Base-by-base conservation (phyloP, 306 rosid genomes). In the Malus orientalis region DNA sequence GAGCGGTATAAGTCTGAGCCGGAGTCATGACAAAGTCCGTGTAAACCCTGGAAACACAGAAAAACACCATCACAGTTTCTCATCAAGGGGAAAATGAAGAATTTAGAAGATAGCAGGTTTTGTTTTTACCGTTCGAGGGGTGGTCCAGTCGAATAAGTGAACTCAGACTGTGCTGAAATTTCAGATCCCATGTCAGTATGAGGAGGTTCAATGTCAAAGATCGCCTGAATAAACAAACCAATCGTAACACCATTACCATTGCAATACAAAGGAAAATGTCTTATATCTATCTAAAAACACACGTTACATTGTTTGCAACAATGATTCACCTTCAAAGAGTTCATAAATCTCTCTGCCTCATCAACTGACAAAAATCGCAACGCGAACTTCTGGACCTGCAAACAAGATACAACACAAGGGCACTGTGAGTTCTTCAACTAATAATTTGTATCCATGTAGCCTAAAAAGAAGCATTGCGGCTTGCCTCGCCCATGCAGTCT, bases 321-420 rank as follows among this genome's bases (percentile, higher is more conserved):
- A n/a, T 54, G 36, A 32, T 51, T 77, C 79, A 88, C 92, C 97
- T 88, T 87, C 79, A 92, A 76, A 77, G 80, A 75, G 79, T 57
- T 81, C 65, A 88, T 78, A 80, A 92, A 89, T 65, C 80, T 76
- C 66, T 90, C 81, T n/a, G 91, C 71, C 77, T 92, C 97, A 58
- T 67, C 40, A 33, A 62, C 77, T 23, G 97, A 84, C 77, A 91
- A 77, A 85, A 92, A 90, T 75, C 87, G 84, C 80, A 95, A 59
- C 29, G 90, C 97, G 60, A 92, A 95, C 87, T 92, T 95, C 84
- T 92, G 93, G 49, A 86, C 81, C 97, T 95, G 88, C 70, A 60
- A 74, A 69, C 75, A 77, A 13, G 66, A 44, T 22, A 5, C 2
- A 58, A 71, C 54, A 49, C 55, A 33, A 32, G 13, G 67, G 18